Percentiles rank a stretch among this genome's conserved stretches.
These are phyloP conservation scores for Spongiforma sp. DNA, from an alignment of 1,284 basidiomycete species.

Conservation along the genomic window DNA sequence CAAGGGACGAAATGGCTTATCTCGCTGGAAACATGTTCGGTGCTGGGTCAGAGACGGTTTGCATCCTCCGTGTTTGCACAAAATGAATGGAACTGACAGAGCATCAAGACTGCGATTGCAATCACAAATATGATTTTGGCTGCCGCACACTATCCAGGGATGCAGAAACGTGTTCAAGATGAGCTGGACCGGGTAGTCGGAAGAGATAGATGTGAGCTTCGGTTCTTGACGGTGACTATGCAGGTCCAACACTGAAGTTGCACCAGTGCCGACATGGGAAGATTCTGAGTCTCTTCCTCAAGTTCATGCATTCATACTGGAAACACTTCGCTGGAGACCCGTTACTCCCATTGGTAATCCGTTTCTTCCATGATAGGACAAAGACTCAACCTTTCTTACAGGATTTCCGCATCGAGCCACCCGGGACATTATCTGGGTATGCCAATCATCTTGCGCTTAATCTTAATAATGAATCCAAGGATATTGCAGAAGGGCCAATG, in stretches of 20 bases:
- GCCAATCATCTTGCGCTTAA: no score
- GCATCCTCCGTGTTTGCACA: constrained; percentile 3
- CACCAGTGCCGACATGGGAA: constrained; percentile 30
- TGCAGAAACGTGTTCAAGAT: constrained; percentile 46
- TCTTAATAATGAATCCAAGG: no score
- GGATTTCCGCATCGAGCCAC: constrained; percentile 60
- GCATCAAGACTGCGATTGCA: constrained; percentile 35
- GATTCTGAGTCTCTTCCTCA: constrained; percentile 29
- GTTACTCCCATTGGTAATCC: constrained; percentile 31
- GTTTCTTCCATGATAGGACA: background rate
- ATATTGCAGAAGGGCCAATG: constrained; percentile 55
- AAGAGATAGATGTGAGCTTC: constrained; percentile 38
- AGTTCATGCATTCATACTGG: constrained; percentile 36
- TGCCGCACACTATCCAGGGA: constrained; percentile 45
- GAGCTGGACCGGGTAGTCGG: constrained; percentile 49
- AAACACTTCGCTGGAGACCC: constrained; percentile 39
- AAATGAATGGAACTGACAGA: no score
- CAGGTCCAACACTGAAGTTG: background rate
- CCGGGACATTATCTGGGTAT: constrained; percentile 63
- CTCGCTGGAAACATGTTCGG: constrained; percentile 47
- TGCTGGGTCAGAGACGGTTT: constrained; percentile 45
- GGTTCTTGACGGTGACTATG: no score
- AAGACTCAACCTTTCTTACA: constrained; percentile 33
- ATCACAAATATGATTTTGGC: constrained; percentile 50
- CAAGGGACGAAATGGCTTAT: constrained; percentile 34